Evolutionary conservation across 805 yeast species (phyloP).

Genomic region (Schwanniomyces pseudopolymorphus): DNA sequence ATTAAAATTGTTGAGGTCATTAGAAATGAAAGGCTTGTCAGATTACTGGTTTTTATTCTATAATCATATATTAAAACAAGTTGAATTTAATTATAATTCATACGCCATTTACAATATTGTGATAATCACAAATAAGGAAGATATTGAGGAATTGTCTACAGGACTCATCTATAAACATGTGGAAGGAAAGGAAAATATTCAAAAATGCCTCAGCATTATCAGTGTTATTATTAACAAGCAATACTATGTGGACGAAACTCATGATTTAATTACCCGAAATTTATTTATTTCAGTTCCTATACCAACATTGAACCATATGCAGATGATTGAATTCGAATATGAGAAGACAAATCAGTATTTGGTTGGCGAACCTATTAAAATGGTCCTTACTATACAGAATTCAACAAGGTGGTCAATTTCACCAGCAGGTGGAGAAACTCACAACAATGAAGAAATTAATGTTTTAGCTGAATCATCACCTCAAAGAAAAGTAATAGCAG

Average conservation of each 20-base stretch:
- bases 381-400: slow-evolving; percentile 44
- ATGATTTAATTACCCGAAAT: slow-evolving; percentile 9
- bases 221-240: background rate
- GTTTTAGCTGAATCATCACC: slow-evolving; percentile 27
- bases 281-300: slow-evolving; percentile 58
- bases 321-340: slow-evolving; percentile 50
- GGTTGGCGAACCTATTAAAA: slow-evolving; percentile 64
- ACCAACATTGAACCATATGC: slow-evolving; percentile 61
- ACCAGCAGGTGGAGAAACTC: slow-evolving; percentile 5
- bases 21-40: slow-evolving; percentile 8
- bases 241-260: background rate
- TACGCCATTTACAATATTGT: slow-evolving; percentile 24
- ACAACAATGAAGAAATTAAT: slow-evolving; percentile 7
- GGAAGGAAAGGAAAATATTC: slow-evolving; percentile 6
- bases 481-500: background rate
- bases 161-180: slow-evolving; percentile 11
- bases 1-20: slow-evolving; percentile 10
- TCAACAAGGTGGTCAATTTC: slow-evolving; percentile 43
- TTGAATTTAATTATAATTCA: slow-evolving; percentile 28
- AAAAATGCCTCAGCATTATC: background rate
- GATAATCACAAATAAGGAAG: slow-evolving; percentile 16
- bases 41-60: slow-evolving; percentile 25
- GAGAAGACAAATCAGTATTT: slow-evolving; percentile 43
- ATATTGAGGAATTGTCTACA: slow-evolving; percentile 15
- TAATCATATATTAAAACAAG: slow-evolving; percentile 13